Base-by-base conservation (phyloP, 352 stramenopile genomes). In the Pythium phragmiticola region DNA sequence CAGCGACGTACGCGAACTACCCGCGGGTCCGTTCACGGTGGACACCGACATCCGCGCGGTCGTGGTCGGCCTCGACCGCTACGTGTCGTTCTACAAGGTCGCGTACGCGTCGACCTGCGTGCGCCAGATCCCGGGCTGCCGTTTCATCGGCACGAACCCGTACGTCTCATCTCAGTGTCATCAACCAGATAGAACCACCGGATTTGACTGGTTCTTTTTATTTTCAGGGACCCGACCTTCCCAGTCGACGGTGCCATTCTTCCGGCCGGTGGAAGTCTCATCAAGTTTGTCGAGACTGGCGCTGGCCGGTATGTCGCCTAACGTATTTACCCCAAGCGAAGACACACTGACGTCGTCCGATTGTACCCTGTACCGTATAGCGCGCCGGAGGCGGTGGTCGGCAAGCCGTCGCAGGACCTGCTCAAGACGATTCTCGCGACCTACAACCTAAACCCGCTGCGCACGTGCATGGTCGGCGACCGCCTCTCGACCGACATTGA, bases 381-480 rank as follows among this genome's bases (percentile, higher is more conserved):
- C 47, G 65, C 77, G 0, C 86, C 86, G 19, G 83, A 92, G 42
- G 86, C 81, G 1, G 69, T 92, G 28, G 79, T 90, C 42, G 86
- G 86, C 53, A 95, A 95, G 69, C 86, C 86, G 50, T 93, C 84
- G 33, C 84, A 95, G 68, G 84, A 91, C 41, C 57, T 95, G 47
- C 74, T 95, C 47, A 77, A 89, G 65, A 95, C 82, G 34, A 88
- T 95, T 54, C 57, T 95, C 34, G 33, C 69, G 19, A 88, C 78
- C 28, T 89, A 90, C 75, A 82, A 79, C 47, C 61, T 95, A 17
- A 68, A 91, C 45, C 70, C 82, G 13, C 66, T 75, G 36, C 82
- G 83, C 69, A 95, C 86, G 16, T 93, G 84, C 76, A 94, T 94
- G 86, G 84, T 94, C 33, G 86, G 86, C 56, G 86, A 94, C 50